Evolutionary conservation across 345 rosid genomes (phyloP).

Genomic region (Raphanus sativus): DNA sequence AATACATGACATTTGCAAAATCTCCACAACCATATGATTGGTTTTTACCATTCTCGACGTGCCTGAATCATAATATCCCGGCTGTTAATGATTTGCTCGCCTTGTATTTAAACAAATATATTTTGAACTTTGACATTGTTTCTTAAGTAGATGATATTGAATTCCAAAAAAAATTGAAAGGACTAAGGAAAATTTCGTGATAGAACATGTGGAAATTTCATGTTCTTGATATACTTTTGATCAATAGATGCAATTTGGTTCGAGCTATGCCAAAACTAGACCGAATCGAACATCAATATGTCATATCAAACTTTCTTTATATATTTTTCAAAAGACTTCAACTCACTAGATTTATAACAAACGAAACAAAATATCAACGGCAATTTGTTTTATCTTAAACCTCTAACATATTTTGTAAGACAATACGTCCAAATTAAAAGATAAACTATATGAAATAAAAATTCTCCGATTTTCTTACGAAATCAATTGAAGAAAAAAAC

Average conservation of each 20-base stretch:
- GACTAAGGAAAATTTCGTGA: not conserved
- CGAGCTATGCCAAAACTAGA: not conserved
- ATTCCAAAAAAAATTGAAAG: not conserved
- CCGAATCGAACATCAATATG: not conserved
- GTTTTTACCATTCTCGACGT: slow-evolving; percentile 7
- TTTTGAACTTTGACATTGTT: not conserved
- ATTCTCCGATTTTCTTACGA: not conserved
- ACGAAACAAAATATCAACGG: not conserved
- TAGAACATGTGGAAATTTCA: not conserved
- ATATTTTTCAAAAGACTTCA: not conserved
- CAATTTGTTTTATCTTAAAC: not conserved
- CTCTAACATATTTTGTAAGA: not conserved
- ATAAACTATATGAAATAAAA: not conserved
- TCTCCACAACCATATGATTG: slow-evolving; percentile 10
- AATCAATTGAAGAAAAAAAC: not conserved
- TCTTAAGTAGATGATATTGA: not conserved
- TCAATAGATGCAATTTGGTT: not conserved
- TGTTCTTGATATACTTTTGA: not conserved
- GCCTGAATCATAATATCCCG: not conserved
- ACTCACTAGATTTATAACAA: not conserved
- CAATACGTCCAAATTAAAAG: not conserved
- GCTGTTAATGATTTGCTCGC: not conserved
- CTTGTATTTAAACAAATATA: not conserved
- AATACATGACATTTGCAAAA: slow-evolving; percentile 22
- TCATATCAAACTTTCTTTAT: not conserved